phyloP scores from a whole-genome alignment of 805 yeast species.

The Vanderwaltozyma polyspora region DNA sequence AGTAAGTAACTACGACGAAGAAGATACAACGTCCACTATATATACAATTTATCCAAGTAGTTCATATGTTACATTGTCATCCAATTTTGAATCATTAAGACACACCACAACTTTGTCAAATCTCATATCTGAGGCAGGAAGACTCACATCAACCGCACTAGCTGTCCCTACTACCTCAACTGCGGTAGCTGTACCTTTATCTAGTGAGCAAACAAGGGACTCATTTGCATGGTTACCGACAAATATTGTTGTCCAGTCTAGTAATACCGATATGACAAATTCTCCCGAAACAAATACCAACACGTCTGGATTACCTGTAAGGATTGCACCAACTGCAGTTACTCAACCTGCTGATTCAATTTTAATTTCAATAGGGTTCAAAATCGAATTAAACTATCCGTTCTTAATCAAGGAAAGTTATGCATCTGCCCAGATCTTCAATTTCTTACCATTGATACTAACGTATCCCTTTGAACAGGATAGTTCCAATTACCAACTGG shows the following conservation, averaged over 20 bases:
- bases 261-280: slow-evolving; percentile 29
- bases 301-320: slow-evolving; percentile 25
- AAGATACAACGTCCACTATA: no score
- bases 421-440: slow-evolving; percentile 62
- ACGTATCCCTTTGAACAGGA: slow-evolving; percentile 41
- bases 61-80: no score
- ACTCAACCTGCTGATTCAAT: slow-evolving; percentile 25
- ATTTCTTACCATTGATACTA: slow-evolving; percentile 63
- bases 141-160: no score
- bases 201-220: no score
- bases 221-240: slow-evolving; percentile 67
- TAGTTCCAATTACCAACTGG: background rate
- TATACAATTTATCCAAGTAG: no score
- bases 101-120: no score
- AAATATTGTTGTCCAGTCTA: slow-evolving; percentile 26
- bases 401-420: slow-evolving; percentile 74
- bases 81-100: no score
- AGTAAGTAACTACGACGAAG: no score
- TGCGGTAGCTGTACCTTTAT: no score
- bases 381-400: slow-evolving; percentile 66
- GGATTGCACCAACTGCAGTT: slow-evolving; percentile 31
- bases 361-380: slow-evolving; percentile 34
- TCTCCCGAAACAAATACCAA: slow-evolving; percentile 28
- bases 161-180: no score
- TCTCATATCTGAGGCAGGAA: no score